These are phyloP conservation scores for Trichosporon coremiiforme DNA, from an alignment of 1,284 basidiomycete species.

Conservation along the genomic window DNA sequence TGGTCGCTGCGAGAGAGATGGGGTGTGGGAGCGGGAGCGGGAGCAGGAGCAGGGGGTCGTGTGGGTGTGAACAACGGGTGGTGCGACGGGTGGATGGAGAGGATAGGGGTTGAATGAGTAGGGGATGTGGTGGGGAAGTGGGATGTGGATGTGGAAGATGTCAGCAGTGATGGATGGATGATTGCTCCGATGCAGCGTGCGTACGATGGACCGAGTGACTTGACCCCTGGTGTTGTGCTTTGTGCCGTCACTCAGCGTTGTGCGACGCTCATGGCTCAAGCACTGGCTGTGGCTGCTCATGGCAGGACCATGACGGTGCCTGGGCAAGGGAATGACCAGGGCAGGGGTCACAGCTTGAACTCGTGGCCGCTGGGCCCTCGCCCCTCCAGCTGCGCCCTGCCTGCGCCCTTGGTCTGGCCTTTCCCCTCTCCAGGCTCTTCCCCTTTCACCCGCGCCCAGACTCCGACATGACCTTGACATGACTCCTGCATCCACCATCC, in stretches of 20 bases:
- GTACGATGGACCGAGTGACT: too few relatives aligned
- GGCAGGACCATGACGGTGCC: background rate
- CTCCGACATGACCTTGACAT: background rate
- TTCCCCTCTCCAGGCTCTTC: background rate
- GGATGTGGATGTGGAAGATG: background rate
- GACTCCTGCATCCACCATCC: too few relatives aligned
- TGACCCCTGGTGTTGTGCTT: conserved; percentile 1
- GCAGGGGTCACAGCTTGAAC: background rate
- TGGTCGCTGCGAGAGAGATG: background rate
- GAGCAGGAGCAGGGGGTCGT: background rate
- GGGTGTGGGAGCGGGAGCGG: background rate
- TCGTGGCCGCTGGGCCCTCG: background rate
- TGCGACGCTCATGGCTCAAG: background rate
- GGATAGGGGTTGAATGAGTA: background rate
- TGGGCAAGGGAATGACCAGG: background rate
- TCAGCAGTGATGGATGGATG: background rate
- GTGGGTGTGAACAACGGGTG: background rate
- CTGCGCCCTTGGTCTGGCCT: background rate
- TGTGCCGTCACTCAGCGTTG: background rate
- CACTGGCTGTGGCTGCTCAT: too few relatives aligned
- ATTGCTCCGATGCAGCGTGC: background rate
- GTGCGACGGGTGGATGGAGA: background rate
- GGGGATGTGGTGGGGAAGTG: background rate
- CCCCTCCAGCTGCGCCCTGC: background rate
- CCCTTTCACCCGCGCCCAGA: background rate